Base-by-base conservation (phyloP, 805 yeast species). In the Citeromyces nyonsensis region DNA sequence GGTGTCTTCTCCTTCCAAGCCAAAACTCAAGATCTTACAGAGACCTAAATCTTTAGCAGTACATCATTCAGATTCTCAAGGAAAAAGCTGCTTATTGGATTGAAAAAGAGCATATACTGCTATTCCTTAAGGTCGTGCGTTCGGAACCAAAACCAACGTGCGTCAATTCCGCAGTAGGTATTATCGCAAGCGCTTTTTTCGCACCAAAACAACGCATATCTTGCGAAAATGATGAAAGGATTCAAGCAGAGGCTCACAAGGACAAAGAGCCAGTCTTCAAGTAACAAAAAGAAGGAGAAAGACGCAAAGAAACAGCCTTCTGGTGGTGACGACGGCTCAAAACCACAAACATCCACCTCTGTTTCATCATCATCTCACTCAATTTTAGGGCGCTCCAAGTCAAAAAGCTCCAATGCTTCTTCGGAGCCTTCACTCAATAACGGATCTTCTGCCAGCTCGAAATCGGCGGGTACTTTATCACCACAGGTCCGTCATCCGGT, bases 141-240 rank as follows among this genome's bases (percentile, higher is more conserved):
- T 18, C 22, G 22, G 22, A 7, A 18, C 5, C 22, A 18, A 18
- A 18, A 18, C 7, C 22, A 7, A 7, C n/a, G 22, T 18, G 22
- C 22, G 22, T 7, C 22, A 7, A 18, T 18, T 18, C 22, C n/a
- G n/a, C n/a, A 18, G 22, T 18, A 26, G 24, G n/a, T 6, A 24
- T 15, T n/a, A 25, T 29, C 13, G 22, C 18, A 15, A 5, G 11
- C 10, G 12, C 26, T 29, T 12, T 15, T n/a, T 15, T 3, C 29
- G 28, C 14, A 18, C 25, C 2, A 24, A 20, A 4, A 33, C 24
- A 26, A 15, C n/a, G 28, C 13, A 26, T 18, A 5, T 24, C 14
- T 29, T n/a, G 25, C 52, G n/a, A 69, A 61, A 45, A 74, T 74
- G 83, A 74, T 74, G 81, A 74, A 73, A 56, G 81, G 81, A 20